Base-by-base conservation (phyloP, 2,329 filamentous ascomycete species). In the Aspergillus latus region DNA sequence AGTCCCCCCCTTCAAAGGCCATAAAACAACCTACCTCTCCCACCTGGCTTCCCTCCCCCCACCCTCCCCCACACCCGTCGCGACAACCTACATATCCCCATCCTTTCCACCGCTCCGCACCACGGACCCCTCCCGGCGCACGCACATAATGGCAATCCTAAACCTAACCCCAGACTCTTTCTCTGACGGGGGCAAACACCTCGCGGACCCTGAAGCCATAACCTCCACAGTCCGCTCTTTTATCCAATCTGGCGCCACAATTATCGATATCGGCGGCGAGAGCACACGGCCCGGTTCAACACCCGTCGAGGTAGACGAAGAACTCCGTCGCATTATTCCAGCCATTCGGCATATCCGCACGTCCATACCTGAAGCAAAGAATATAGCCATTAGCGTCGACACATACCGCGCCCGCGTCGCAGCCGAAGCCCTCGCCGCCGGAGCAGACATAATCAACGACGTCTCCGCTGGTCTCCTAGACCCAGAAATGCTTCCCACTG, bases 91-190 rank as follows among this genome's bases (percentile, higher is more conserved):
- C 29, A 66, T 79, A 54, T 72, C 71, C 6, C 59, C 68, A 16
- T 49, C 56, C 26, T 66, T 82, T 37, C 73, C 80, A 9, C 78
- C 84, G 1, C 74, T 94, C 39, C 83, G 84, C 49, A 80, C 89
- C 15, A 75, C 80, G 5, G 78, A 80, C 58, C 72, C 77, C 0
- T 69, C 67, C 45, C 83, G 87, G 47, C 80, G 77, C 52, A 97
- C 93, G 0, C 84, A 85, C 45, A 76, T 97, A 63, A 99, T 99
- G 94, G 90, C 89, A 53, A 96, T 99, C 61, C 80, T 97, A 45
- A 99, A 99, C 74, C 78, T 96, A 51, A 97, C 94, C 0, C 93
- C 93, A 0, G 93, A 99, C 75, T 97, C 93, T 8, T 99, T 99
- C 78, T 97, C 93, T 1, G 92, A 97, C 69, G 93, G 92, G 52